Percentiles rank a stretch among this genome's conserved stretches.
These are phyloP conservation scores for Galeopsis tetrahit DNA, from an alignment of 257 asterid genomes.

Conservation along the genomic window DNA sequence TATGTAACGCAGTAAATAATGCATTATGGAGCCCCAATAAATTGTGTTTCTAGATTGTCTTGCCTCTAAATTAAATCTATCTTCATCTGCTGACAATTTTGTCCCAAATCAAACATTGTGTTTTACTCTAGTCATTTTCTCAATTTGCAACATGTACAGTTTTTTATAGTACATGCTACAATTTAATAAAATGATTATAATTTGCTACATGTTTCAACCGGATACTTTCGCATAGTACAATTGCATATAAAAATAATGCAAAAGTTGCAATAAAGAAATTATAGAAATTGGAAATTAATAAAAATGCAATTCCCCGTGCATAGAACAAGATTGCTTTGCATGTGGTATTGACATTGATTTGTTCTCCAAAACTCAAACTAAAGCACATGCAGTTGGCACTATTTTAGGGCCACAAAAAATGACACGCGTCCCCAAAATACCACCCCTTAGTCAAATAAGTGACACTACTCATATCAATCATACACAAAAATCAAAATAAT, in stretches of 20 bases:
- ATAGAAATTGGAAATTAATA: too few relatives aligned
- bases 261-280: too few relatives aligned
- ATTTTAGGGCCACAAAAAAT: slow-evolving; percentile 33
- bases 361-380: slow-evolving; percentile 2
- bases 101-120: not conserved
- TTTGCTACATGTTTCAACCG: too few relatives aligned
- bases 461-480: not conserved
- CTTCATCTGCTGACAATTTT: not conserved
- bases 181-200: too few relatives aligned
- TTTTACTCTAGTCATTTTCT: too few relatives aligned
- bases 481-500: not conserved
- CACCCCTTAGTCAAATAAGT: not conserved
- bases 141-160: too few relatives aligned
- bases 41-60: not conserved
- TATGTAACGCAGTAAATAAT: not conserved
- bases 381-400: slow-evolving; percentile 33
- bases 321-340: slow-evolving; percentile 4
- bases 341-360: not conserved
- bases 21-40: not conserved
- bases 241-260: too few relatives aligned
- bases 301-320: not conserved
- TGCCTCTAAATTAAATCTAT: not conserved
- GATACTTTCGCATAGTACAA: too few relatives aligned
- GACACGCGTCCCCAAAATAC: slow-evolving; percentile 11
- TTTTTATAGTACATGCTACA: too few relatives aligned